Base-by-base conservation (phyloP, 495 filamentous ascomycete genomes). In the Mycothermus thermophilus region DNA sequence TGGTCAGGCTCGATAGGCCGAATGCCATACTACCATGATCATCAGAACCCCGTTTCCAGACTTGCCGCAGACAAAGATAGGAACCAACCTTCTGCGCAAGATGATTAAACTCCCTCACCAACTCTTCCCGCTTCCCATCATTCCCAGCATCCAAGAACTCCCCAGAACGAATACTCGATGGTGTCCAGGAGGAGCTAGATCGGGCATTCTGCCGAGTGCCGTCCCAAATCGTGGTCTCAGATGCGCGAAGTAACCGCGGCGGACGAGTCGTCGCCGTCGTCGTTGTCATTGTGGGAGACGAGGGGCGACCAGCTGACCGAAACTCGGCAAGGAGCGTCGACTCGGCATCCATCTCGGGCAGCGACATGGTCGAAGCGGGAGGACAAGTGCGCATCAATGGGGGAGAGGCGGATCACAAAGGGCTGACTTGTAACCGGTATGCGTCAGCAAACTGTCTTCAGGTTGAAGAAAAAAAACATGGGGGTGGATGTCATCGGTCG, bases 81-180 rank as follows among this genome's bases (percentile, higher is more conserved):
- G 14, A 7, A 33, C 16, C 11, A 27, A 70, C 67, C 57, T 63
- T 67, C 26, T 51, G 55, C 3, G 71, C 72, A 7, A 77, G 54
- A 13, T 58, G 50, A 42, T 75, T 77, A 38, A 73, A 77, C 44
- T 72, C 62, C 5, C 55, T 28, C 5, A 69, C 42, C 38, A 69
- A 72, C 15, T 51, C 44, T 8, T 44, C 37, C 24, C 60, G 59
- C 22, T 60, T 48, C 14, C 64, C 55, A 14, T 58, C 42, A 22
- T 63, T 61, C 27, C 68, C 62, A 5, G 47, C 38, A 16, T 67
- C 64, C 2, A 46, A 49, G 3, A 51, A 23, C 3, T 49, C 36
- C 5, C 43, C 52, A 2, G 44, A 37, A 7, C 60, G 55, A 8
- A 51, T 54, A 20, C 56, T 64, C 14, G 60, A 64, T 21, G 55